Evolutionary conservation across 2,329 filamentous ascomycete species (phyloP).

Genomic region (Alternaria sp.): DNA sequence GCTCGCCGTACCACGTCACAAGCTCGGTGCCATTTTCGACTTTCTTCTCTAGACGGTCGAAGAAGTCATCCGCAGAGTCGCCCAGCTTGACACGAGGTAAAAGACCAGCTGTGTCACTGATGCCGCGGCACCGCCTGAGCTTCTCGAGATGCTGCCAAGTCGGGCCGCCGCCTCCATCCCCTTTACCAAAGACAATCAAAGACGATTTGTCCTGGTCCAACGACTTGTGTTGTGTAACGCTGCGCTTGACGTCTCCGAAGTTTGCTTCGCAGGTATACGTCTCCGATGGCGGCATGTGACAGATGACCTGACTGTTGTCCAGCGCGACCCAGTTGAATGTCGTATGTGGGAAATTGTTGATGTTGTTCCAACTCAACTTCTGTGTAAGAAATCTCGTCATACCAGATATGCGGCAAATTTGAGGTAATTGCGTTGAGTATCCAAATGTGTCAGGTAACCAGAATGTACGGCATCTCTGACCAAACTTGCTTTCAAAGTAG

Average conservation of each 20-base stretch:
- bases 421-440: conserved; percentile 93
- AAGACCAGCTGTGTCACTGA: conserved; percentile 84
- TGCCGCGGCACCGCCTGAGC: conserved; percentile 86
- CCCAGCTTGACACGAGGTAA: conserved; percentile 90
- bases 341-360: conserved; percentile 98
- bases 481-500: conserved; percentile 93
- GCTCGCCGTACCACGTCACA: conserved; percentile 96
- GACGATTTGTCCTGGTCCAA: conserved; percentile 92
- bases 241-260: conserved; percentile 92
- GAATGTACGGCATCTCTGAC: conserved; percentile 86
- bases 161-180: conserved; percentile 93
- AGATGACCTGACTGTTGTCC: conserved; percentile 95
- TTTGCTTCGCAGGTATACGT: conserved; percentile 95
- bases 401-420: conserved; percentile 90
- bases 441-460: conserved; percentile 99
- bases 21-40: conserved; percentile 71
- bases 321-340: conserved; percentile 99
- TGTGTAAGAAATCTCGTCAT: conserved; percentile 98
- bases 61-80: conserved; percentile 92
- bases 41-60: conserved; percentile 83
- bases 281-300: conserved; percentile 95
- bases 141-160: conserved; percentile 96
- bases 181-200: conserved; percentile 93
- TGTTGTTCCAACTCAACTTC: conserved; percentile 99
- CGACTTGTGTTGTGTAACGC: conserved; percentile 91